Base-by-base conservation (phyloP, 2,329 filamentous ascomycete species). In the Aspergillus novoparasiticus region DNA sequence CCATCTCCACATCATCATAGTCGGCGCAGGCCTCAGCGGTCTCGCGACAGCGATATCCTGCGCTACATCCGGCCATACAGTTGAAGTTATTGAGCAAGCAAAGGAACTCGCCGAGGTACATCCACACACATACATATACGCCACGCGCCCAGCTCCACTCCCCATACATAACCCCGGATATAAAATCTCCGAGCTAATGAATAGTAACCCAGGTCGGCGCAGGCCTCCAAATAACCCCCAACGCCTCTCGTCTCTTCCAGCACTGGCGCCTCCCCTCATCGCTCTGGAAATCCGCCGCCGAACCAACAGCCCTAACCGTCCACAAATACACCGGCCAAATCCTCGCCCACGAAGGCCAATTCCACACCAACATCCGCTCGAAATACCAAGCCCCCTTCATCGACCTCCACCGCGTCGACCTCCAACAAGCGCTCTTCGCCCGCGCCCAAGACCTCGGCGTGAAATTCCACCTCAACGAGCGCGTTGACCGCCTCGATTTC, bases 361-460 rank as follows among this genome's bases (percentile, higher is more conserved):
- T 87, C 63, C 74, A 84, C 63, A 71, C 78, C 26, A 83, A 85
- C 26, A 86, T 87, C 61, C 80, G 81, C 8, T 71, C 73, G 3
- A 84, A 83, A 64, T 89, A 89, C 67, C 77, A 77, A 14, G 83
- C 85, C 0, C 87, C 87, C 0, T 89, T 88, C 66, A 76, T 84
- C 45, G 84, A 87, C 58, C 72, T 88, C n/a, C 87, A 90, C 71
- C 83, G 88, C 2, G 86, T 86, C 2, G 87, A 90, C 69, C 75
- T 89, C 21, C 87, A 89, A 64, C 77, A 80, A 9, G 81, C 84
- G 0, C 76, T 90, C 2, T 82, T 80, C 21, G 76, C 80, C 5
- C 77, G 83, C 39, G 87, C 87, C 1, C 74, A 76, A 60, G 79
- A 85, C 26, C 76, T 89, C 0, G 86, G 86, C 0, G 85, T 86